Evolutionary conservation across 176 grass and related monocot genomes (phyloP).

Genomic region (Bolboschoenus planiculmis): DNA sequence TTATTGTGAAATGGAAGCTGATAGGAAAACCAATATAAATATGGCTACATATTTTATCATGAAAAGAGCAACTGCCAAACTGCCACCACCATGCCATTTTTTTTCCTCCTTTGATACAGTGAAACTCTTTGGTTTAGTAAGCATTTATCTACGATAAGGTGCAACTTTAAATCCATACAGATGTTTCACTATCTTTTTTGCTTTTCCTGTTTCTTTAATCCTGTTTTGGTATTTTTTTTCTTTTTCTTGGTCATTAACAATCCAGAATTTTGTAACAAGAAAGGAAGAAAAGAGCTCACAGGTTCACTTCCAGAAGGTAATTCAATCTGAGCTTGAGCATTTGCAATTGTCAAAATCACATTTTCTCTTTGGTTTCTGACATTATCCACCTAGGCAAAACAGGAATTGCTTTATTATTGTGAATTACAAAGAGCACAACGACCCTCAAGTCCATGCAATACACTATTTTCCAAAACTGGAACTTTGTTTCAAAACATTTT

Average conservation of each 20-base stretch:
- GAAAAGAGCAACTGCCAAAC: background rate
- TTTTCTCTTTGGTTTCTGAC: slow-evolving; percentile 92
- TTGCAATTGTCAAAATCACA: slow-evolving; percentile 70
- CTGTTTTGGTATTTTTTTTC: background rate
- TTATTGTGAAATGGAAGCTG: background rate
- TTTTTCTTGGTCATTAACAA: background rate
- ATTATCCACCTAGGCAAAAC: slow-evolving; percentile 66
- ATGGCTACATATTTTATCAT: background rate
- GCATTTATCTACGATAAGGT: background rate
- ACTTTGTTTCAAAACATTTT: background rate
- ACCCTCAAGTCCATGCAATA: background rate
- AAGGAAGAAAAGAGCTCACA: slow-evolving; percentile 37
- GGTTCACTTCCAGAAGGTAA: slow-evolving; percentile 45
- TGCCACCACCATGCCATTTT: background rate
- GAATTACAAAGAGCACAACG: slow-evolving; percentile 8
- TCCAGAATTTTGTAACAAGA: background rate
- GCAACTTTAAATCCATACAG: background rate
- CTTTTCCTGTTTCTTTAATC: background rate
- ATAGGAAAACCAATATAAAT: slow-evolving; percentile 1
- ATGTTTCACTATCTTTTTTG: background rate
- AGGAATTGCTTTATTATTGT: slow-evolving; percentile 8
- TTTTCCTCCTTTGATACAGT: background rate
- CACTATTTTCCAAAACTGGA: background rate
- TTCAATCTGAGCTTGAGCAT: slow-evolving; percentile 63
- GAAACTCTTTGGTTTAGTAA: background rate